Conservation (phyloP, 2,329 filamentous ascomycete species). For the Fusarium sp. region DNA sequence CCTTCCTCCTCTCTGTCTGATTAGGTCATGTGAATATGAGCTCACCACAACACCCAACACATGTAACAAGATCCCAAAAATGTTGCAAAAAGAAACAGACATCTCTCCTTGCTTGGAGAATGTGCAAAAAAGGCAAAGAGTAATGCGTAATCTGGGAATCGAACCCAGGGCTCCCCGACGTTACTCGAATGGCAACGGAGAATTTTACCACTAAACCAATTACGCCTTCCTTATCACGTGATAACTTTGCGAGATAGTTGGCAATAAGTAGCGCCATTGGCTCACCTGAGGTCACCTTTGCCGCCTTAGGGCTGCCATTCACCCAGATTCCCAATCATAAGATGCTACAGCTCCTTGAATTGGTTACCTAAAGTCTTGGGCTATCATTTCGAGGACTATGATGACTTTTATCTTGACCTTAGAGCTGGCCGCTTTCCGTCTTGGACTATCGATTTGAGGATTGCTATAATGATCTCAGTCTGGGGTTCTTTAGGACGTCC, state of each 20-base stretch:
- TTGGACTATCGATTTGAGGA: too few relatives aligned
- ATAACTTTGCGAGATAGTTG: accelerated
- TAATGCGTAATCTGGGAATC: background rate
- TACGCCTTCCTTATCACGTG: background rate
- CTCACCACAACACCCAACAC: background rate
- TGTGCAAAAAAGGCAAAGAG: background rate
- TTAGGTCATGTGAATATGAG: too few relatives aligned
- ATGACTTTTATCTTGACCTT: background rate
- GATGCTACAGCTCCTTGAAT: background rate
- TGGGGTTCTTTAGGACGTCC: background rate
- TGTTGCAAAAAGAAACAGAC: background rate
- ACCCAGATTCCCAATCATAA: background rate
- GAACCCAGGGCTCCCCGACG: background rate
- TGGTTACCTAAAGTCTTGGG: background rate
- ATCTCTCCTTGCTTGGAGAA: background rate
- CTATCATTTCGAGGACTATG: background rate
- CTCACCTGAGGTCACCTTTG: background rate
- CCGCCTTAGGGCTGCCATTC: background rate
- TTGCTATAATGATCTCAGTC: background rate
- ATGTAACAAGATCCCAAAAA: background rate
- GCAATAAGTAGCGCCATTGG: background rate
- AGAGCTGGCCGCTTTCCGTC: too few relatives aligned
- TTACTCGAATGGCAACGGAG: background rate
- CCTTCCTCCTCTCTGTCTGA: too few relatives aligned
- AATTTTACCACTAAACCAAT: conserved; percentile 1